Evolutionary conservation across 768 basidiomycete species (phyloP), one percentile per base, ranked within the genome.

Genomic region (Porphyrellus cyaneotinctus): DNA sequence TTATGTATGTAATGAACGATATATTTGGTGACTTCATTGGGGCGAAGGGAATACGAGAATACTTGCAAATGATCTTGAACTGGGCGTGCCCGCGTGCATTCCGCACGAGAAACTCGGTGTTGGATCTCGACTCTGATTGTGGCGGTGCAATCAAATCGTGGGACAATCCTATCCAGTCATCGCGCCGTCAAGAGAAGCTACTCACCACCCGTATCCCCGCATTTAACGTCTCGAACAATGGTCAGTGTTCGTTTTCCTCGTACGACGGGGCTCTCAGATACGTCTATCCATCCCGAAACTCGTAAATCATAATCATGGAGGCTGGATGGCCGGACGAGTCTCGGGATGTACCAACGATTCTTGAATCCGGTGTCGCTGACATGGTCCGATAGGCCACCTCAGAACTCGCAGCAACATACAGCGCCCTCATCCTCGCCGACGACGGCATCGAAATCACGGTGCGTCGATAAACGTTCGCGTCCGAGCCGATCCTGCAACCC

Each of bases 401-500:
- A 49, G 95, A 98, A 71, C 89, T 95, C 70, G 92, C 94, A 63
- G 78, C 94, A 58, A 89, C 94, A 63, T 97, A 97, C 78, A 94
- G 95, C 68, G 91, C 93, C 62, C 88, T 99, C 67, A 97, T 97
- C 76, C 92, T 98, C 70, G 95, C 94, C 62, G 97, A 98, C 77
- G 95, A 97, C 60, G 87, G 87, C 64, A 76, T 95, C 67, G 95
- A 97, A 80, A 97, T 99, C 70, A 97, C 95, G 59, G 95, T 97
- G 65, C 64, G 92, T 83, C 18, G 32, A 33, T 11, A 33, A 5
- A 28, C 26, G 26, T 43, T 9, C 22, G 3, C 13, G n/a, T 26
- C 41, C 22, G n/a, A n/a, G 32, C 41, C 47, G 24, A 43, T 32
- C 15, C 1, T 36, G 17, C 9, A 28, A 46, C 52, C 56, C 49